Base-by-base conservation (phyloP, 225 moss, liverwort and hornwort species). In the Ulota crispa region DNA sequence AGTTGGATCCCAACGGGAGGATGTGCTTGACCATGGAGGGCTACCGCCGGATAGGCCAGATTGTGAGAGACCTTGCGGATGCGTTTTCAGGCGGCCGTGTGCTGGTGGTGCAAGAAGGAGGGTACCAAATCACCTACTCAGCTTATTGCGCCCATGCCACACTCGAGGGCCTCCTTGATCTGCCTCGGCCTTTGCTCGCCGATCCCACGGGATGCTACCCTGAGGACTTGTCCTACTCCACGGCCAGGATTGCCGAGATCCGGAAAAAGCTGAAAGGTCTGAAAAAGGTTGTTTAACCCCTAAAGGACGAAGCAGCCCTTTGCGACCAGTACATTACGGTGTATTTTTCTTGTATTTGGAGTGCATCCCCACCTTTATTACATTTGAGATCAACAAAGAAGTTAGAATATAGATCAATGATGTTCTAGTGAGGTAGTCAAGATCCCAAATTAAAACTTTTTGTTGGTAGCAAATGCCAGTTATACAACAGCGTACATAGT, bases 1-100 rank as follows among this genome's bases (percentile, higher is more conserved):
- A 94, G 94, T 87, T 94, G 78, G 94, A 92, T 83, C 92, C 91
- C 24, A 92, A 91, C 50, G 92, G 94, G 69, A 86, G 92, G 76
- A 89, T 88, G 86, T 91, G 89, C 79, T 79, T 94, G 86, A 94
- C 92, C 43, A 88, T 87, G 88, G 88, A 82, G 23, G 94, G 92
- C 31, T 94, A 90, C 79, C 92, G 94, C 45, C 88, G 82, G 12
- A 75, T 94, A 26, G 92, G 89, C 65, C 85, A 78, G 57, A 88
- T 90, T 26, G 80, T 92, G 71, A 70, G 87, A 68, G 87, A 88
- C 68, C 86, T 89, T 50, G 94, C 91, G 18, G 87, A 90, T 45
- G 64, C 78, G 20, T 78, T 84, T 73, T 81, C 91, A 34, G 84
- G 87, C 14, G 91, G 92, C 34, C 85, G 88, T 19, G 73, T 92